Evolutionary conservation across 2,329 filamentous ascomycete genomes (phyloP).

Genomic region (Curvularia lunata): DNA sequence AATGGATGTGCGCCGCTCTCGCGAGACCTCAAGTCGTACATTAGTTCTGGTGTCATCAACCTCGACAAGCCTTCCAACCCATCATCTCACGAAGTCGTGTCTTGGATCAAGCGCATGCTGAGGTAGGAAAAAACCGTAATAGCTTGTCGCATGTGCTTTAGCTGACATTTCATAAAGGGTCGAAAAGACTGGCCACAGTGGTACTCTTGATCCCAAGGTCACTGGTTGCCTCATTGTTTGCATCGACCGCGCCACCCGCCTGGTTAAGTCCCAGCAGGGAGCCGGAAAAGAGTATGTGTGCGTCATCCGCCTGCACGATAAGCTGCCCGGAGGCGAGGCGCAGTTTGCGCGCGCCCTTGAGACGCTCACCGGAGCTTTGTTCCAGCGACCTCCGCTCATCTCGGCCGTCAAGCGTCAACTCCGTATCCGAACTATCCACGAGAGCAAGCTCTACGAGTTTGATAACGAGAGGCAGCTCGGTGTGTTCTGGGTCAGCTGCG

Average conservation of each 20-base stretch:
- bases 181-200: slow-evolving; percentile 98
- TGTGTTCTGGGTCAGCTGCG: slow-evolving; percentile 99
- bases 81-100: slow-evolving; percentile 97
- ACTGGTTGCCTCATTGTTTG: slow-evolving; percentile 94
- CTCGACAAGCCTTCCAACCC: slow-evolving; percentile 97
- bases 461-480: slow-evolving; percentile 97
- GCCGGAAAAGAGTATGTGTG: slow-evolving; percentile 99
- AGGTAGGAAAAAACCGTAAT: slow-evolving; percentile 60
- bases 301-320: slow-evolving; percentile 94
- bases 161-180: slow-evolving; percentile 59
- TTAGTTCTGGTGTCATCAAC: slow-evolving; percentile 98
- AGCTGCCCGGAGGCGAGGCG: slow-evolving; percentile 88
- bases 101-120: slow-evolving; percentile 98
- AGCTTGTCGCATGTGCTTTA: neutral
- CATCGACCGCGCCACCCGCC: slow-evolving; percentile 93
- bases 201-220: slow-evolving; percentile 97
- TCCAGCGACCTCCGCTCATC: slow-evolving; percentile 96
- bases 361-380: slow-evolving; percentile 93
- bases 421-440: slow-evolving; percentile 96
- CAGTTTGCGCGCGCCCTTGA: slow-evolving; percentile 94
- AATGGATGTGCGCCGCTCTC: slow-evolving; percentile 89
- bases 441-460: slow-evolving; percentile 94
- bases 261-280: slow-evolving; percentile 98
- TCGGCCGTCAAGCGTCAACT: slow-evolving; percentile 98
- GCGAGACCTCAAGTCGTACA: slow-evolving; percentile 95